phyloP scores from a whole-genome alignment of 2,329 filamentous ascomycete species.

The Coniosporium tulheliwenetii region DNA sequence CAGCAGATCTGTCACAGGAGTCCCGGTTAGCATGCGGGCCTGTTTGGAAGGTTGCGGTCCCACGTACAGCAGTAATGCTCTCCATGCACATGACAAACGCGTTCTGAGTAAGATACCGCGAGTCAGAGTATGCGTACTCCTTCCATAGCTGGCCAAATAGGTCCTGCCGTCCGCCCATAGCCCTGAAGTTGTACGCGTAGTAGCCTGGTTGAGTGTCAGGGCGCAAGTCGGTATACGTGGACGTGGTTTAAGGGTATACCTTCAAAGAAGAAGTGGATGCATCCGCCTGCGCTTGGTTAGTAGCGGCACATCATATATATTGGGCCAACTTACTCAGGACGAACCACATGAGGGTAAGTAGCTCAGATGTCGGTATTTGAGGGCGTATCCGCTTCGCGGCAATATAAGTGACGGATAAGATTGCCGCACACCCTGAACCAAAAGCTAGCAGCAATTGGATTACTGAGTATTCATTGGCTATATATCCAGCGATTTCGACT shows the following conservation, averaged over 20 bases:
- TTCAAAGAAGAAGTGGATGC: conserved; percentile 70
- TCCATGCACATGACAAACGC: conserved; percentile 81
- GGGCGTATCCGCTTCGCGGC: conserved; percentile 38
- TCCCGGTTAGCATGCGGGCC: not conserved
- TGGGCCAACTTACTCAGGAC: conserved; percentile 42
- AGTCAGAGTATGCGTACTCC: conserved; percentile 78
- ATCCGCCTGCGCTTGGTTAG: conserved; percentile 33
- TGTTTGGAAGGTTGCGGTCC: not conserved
- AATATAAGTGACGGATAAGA: conserved; percentile 42
- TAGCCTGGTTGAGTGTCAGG: conserved; percentile 37
- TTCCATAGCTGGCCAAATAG: conserved; percentile 83
- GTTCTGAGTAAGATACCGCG: conserved; percentile 68
- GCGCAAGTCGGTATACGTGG: no score
- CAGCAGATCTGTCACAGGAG: conserved; percentile 32
- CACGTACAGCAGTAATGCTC: conserved; percentile 54
- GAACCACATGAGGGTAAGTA: conserved; percentile 57
- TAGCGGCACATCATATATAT: not conserved
- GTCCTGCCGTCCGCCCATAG: conserved; percentile 51
- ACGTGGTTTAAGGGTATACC: conserved; percentile 25
- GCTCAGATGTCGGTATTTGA: conserved; percentile 36
- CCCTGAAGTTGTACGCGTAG: conserved; percentile 54
- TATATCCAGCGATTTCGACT: conserved; percentile 45
- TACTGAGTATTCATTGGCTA: conserved; percentile 49
- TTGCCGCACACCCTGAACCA: conserved; percentile 34
- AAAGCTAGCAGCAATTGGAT: conserved; percentile 45